These are phyloP conservation scores for Priceomyces castillae DNA, from an alignment of 805 yeast genomes.

Conservation along the genomic window DNA sequence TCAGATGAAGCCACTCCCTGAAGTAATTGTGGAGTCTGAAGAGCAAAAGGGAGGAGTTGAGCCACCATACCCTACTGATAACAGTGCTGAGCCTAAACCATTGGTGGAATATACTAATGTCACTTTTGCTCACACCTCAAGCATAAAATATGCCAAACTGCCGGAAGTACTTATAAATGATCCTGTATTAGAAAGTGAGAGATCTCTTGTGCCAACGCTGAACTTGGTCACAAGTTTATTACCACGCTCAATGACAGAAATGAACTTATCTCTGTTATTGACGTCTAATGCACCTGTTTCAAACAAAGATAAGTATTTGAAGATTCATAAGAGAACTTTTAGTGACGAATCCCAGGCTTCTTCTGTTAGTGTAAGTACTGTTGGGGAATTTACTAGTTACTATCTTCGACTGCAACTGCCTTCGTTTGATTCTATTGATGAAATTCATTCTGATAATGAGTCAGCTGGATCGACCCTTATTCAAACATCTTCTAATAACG, in stretches of 20 bases:
- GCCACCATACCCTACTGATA: background rate
- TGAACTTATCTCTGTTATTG: slow-evolving; percentile 10
- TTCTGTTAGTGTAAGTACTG: slow-evolving; percentile 36
- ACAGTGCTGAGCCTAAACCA: background rate
- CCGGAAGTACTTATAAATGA: background rate
- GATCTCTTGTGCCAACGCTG: slow-evolving; percentile 1
- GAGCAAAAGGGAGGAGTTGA: background rate
- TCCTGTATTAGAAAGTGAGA: slow-evolving; percentile 1
- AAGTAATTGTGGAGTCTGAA: too few species aligned
- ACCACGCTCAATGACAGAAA: slow-evolving; percentile 12
- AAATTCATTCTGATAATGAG: background rate
- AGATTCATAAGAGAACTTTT: slow-evolving; percentile 25
- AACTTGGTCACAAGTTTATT: slow-evolving; percentile 3
- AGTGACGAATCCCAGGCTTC: slow-evolving; percentile 41
- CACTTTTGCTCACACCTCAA: slow-evolving; percentile 4
- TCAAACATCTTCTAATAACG: background rate
- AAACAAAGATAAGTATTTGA: slow-evolving; percentile 9
- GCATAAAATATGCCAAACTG: background rate
- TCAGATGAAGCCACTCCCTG: background rate
- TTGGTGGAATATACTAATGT: background rate
- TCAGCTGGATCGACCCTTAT: background rate
- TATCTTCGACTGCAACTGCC: background rate
- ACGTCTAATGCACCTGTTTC: slow-evolving; percentile 12
- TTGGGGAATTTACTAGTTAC: slow-evolving; percentile 28
- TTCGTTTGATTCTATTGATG: background rate